Evolutionary conservation across 768 basidiomycete species (phyloP).

Genomic region (Leccinum disarticulatum): DNA sequence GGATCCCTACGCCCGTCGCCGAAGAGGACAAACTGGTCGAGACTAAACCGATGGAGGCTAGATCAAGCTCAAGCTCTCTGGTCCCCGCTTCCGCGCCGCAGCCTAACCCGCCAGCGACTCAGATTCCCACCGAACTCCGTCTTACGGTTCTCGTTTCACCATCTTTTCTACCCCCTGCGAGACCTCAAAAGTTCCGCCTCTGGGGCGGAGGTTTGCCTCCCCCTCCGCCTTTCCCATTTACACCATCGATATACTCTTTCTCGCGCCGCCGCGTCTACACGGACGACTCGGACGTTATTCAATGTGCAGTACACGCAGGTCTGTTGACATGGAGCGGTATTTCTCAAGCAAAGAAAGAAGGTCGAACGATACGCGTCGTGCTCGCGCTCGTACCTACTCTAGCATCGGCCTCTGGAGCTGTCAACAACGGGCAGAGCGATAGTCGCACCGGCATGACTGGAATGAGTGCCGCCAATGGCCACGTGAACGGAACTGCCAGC

Average conservation of each 20-base stretch:
- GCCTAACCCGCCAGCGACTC: slow-evolving; percentile 8
- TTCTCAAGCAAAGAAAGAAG: slow-evolving; percentile 36
- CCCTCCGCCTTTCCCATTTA: slow-evolving; percentile 37
- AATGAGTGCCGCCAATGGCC: slow-evolving; percentile 23
- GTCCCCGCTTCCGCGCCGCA: slow-evolving; percentile 10
- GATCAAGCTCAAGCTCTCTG: slow-evolving; percentile 34
- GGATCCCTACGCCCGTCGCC: slow-evolving; percentile 29
- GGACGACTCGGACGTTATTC: slow-evolving; percentile 72
- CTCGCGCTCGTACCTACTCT: slow-evolving; percentile 40
- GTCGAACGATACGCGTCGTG: slow-evolving; percentile 41
- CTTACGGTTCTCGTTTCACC: slow-evolving; percentile 60
- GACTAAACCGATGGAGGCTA: slow-evolving; percentile 19
- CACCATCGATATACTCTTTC: slow-evolving; percentile 24
- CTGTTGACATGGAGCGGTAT: slow-evolving; percentile 44
- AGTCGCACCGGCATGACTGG: slow-evolving; percentile 20
- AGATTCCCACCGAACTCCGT: slow-evolving; percentile 32
- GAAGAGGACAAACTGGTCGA: slow-evolving; percentile 27
- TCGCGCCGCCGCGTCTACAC: slow-evolving; percentile 64
- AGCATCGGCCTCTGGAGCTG: slow-evolving; percentile 47
- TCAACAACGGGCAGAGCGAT: slow-evolving; percentile 24
- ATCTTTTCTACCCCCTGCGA: slow-evolving; percentile 53
- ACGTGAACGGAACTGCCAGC: slow-evolving; percentile 31
- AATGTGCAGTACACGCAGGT: slow-evolving; percentile 70
- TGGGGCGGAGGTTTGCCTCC: slow-evolving; percentile 67
- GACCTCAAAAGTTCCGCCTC: slow-evolving; percentile 55